Evolutionary conservation across 2,329 filamentous ascomycete species (phyloP), one percentile per base, ranked within the genome.

Genomic region (Seiridium unicorne): DNA sequence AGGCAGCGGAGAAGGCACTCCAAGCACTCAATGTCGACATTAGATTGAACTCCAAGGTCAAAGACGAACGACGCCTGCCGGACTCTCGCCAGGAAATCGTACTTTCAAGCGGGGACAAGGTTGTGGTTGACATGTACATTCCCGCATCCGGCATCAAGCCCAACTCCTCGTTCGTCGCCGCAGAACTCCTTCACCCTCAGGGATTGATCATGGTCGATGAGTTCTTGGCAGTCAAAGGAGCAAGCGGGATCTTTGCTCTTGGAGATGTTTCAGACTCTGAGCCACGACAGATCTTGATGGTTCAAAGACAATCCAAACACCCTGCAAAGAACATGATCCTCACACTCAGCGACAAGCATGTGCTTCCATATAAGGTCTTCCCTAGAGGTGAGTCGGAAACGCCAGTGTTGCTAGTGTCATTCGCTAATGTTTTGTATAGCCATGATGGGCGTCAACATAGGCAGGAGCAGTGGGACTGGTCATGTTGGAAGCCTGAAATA

Each of bases 81-180:
- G 62, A 58, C 18, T 48, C 57, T 6, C 34, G 48, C 3, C 36
- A 55, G 3, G 60, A 65, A 31, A 9, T 68, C 18, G 55, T 58
- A 6, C 62, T 69, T 11, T 61, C 60, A n/a, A 67, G 62, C 40
- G 70, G 66, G 5, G 62, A 68, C 51, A 70, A 65, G n/a, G 55
- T 73, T 8, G 57, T 49, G 8, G 61, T 67, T 1, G 71, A 72
- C 58, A n/a, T 73, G 8, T 68, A 70, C 57, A 66, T 73, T n/a
- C 69, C 71, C 9, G 66, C 69, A 3, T 71, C 65, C 56, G 71
- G 71, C 38, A 59, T 70, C 13, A 38, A 54, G 9, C 69, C 71
- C 51, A 73, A 73, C 54, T 66, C 69, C 6, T 60, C 59, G 13
- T 73, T 68, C 57, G 18, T 73, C 11, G 62, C 70, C 1, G 57